Evolutionary conservation across 805 yeast species (phyloP).

Genomic region (Wickerhamomyces mucosus): DNA sequence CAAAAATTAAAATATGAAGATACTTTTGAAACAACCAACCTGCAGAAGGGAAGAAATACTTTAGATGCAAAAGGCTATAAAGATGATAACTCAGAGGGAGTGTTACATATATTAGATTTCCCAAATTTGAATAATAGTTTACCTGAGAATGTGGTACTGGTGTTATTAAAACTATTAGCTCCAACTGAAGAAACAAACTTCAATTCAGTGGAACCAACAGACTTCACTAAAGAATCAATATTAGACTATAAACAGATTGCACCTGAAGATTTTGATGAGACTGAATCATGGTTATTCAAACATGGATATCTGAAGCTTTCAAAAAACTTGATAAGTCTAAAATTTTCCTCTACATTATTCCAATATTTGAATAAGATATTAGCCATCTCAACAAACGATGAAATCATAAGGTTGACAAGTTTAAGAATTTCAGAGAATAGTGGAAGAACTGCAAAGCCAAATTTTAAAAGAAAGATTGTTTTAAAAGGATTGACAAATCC

Average conservation of each 20-base stretch:
- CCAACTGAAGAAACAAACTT: conserved; percentile 47
- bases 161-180: conserved; percentile 38
- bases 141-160: conserved; percentile 33
- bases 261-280: conserved; percentile 13
- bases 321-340: conserved; percentile 21
- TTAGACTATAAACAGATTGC: conserved; percentile 28
- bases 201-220: conserved; percentile 10
- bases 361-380: conserved; percentile 40
- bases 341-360: conserved; percentile 29
- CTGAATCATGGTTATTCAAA: conserved; percentile 35
- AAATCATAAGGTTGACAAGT: conserved; percentile 48
- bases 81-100: conserved; percentile 19
- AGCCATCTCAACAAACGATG: conserved; percentile 24
- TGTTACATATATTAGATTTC: conserved; percentile 47
- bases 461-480: conserved; percentile 48
- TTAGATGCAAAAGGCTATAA: conserved; percentile 1
- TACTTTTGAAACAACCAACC: too few relatives aligned
- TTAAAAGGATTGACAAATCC: conserved; percentile 27
- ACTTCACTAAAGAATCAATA: conserved; percentile 9
- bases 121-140: conserved; percentile 42
- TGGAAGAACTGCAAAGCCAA: conserved; percentile 79
- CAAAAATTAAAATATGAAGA: neutral
- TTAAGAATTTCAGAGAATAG: conserved; percentile 67
- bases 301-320: conserved; percentile 26
- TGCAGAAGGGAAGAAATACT: too few relatives aligned